Percentiles rank a stretch among this genome's conserved stretches.
Evolutionary conservation across 2,329 filamentous ascomycete genomes (phyloP).

Genomic region (Claviceps quebecensis): DNA sequence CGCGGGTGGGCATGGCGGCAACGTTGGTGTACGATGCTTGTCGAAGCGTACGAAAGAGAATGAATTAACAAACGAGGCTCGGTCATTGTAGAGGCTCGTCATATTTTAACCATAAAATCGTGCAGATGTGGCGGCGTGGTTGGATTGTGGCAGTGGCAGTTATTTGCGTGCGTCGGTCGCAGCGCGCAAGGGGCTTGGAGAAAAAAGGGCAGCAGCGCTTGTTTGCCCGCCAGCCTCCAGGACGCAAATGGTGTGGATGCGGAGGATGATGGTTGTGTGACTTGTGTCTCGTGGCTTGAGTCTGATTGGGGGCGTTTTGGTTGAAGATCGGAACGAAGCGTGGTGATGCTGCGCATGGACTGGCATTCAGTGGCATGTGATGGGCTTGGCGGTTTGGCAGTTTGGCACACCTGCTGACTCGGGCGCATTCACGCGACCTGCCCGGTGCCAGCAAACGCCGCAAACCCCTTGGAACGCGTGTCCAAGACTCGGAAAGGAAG

Average conservation of each 20-base stretch:
- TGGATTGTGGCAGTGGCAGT: too few relatives aligned
- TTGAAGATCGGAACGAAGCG: not conserved
- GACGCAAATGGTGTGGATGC: not conserved
- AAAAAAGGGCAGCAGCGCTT: not conserved
- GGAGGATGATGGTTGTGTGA: not conserved
- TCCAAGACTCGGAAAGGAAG: too few relatives aligned
- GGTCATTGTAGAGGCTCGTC: too few relatives aligned
- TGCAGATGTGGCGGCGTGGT: too few relatives aligned
- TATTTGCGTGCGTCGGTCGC: too few relatives aligned
- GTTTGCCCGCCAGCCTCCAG: not conserved
- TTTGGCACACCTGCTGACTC: not conserved
- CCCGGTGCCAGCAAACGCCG: too few relatives aligned
- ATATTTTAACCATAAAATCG: too few relatives aligned
- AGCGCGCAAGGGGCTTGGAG: not conserved
- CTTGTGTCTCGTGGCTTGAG: not conserved
- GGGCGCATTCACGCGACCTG: too few relatives aligned
- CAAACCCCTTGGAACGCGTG: not conserved
- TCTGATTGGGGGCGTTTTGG: not conserved
- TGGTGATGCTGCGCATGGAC: not conserved
- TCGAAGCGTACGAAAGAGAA: not conserved
- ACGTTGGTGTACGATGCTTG: not conserved
- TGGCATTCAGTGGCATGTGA: not conserved
- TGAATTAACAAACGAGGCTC: not conserved
- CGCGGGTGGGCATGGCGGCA: conserved; percentile 1
- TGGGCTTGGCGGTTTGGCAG: not conserved